Evolutionary conservation across 176 grass and related monocot species (phyloP).

Genomic region (Bothriochloa decipiens): DNA sequence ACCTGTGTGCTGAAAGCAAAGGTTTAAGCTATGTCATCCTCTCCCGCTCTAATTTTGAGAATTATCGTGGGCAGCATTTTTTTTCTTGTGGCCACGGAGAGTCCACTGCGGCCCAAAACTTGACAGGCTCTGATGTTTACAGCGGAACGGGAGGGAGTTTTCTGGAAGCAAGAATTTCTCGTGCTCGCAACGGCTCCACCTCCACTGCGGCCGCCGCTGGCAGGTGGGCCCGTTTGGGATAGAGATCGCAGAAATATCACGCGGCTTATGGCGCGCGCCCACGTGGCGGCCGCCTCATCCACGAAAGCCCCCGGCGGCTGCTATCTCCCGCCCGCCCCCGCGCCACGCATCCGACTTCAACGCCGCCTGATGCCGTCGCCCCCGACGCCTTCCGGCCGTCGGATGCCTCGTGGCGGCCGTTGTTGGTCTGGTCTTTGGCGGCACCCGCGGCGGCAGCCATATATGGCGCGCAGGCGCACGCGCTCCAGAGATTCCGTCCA

Average conservation of each 20-base stretch:
- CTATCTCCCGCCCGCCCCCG: neutral
- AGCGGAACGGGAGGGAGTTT: neutral
- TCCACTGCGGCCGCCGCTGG: neutral
- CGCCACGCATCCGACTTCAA: constrained; percentile 20
- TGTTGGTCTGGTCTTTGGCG: neutral
- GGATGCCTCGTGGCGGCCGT: constrained; percentile 38
- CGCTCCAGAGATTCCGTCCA: constrained; percentile 2
- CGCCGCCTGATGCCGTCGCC: constrained; percentile 33
- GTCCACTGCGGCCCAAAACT: neutral
- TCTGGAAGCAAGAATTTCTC: neutral
- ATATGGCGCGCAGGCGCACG: constrained; percentile 13
- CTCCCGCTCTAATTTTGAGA: too few species aligned
- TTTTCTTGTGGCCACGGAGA: neutral
- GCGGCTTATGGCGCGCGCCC: constrained; percentile 57
- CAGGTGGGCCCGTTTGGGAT: neutral
- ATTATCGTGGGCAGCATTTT: too few species aligned
- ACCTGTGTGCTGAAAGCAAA: too few species aligned
- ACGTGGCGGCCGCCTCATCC: constrained; percentile 74
- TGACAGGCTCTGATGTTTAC: neutral
- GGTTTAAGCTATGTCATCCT: too few species aligned
- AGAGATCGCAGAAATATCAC: constrained; percentile 53
- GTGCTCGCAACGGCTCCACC: neutral
- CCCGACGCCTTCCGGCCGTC: neutral
- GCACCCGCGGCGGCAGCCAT: constrained; percentile 7
- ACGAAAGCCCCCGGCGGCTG: constrained; percentile 11